These are phyloP conservation scores for Claviceps sp. DNA, from an alignment of 2,329 filamentous ascomycete species.

Conservation along the genomic window DNA sequence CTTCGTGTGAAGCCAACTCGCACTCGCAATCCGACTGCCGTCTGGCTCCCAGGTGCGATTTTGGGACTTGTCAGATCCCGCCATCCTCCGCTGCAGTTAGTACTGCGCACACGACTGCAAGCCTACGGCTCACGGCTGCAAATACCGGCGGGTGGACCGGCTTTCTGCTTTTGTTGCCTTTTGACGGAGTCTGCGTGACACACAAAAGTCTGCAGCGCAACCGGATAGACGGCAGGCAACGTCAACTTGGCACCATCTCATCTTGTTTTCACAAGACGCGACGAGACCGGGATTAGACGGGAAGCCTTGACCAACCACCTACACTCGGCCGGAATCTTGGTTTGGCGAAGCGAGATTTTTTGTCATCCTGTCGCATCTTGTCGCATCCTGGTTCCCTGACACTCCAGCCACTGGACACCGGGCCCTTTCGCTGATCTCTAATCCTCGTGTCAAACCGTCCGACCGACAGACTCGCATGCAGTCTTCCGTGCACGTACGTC, in stretches of 20 bases:
- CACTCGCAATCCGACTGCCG: not conserved
- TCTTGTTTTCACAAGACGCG: slow-evolving; percentile 1
- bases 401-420: not conserved
- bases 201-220: slow-evolving; percentile 13
- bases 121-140: not conserved
- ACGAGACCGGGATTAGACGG: not conserved
- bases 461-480: slow-evolving; percentile 1
- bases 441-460: not conserved
- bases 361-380: slow-evolving; percentile 7
- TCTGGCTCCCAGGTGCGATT: not conserved
- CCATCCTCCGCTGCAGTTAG: not conserved
- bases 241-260: slow-evolving; percentile 8
- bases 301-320: slow-evolving; percentile 4
- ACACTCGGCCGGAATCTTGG: not conserved
- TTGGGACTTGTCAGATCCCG: not conserved
- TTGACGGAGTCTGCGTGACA: slow-evolving; percentile 7
- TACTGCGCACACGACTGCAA: not conserved
- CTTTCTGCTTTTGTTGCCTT: slow-evolving; percentile 1
- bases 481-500: not conserved
- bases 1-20: not conserved
- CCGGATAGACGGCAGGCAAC: slow-evolving; percentile 11
- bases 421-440: not conserved
- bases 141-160: not conserved
- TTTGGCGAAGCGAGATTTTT: slow-evolving; percentile 9
- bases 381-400: slow-evolving; percentile 2